Percentiles rank a stretch among this genome's conserved stretches.
Conservation (phyloP, 2,329 filamentous ascomycete genomes). For the Pseudogymnoascus pannorum region DNA sequence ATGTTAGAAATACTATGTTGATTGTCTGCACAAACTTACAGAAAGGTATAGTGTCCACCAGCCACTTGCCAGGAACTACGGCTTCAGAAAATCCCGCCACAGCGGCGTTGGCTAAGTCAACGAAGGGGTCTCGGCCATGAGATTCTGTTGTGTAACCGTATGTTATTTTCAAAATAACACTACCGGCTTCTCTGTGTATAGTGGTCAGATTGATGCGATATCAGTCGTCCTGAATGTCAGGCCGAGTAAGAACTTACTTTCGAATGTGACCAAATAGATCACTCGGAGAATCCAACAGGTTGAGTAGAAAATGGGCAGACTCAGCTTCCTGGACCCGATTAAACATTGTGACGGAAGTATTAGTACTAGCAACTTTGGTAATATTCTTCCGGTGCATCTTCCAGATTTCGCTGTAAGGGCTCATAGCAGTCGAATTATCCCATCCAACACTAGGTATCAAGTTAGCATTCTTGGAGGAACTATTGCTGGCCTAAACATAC, state of each 20-base stretch:
- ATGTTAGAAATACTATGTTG: constrained; percentile 9
- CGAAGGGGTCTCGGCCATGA: constrained; percentile 34
- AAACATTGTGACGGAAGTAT: constrained; percentile 33
- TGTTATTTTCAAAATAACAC: constrained; percentile 36
- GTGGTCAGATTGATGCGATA: neutral
- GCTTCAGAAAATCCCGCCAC: constrained; percentile 36
- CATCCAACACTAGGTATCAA: constrained; percentile 30
- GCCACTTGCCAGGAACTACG: constrained; percentile 36
- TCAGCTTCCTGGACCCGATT: constrained; percentile 38
- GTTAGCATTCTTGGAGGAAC: neutral
- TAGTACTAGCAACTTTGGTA: constrained; percentile 38
- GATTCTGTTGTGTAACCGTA: constrained; percentile 40
- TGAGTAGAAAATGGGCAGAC: constrained; percentile 36
- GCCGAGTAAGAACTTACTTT: constrained; percentile 27
- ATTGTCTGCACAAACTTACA: constrained; percentile 22
- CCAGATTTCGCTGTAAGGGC: constrained; percentile 32
- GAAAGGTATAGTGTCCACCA: constrained; percentile 40
- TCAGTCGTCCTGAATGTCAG: neutral
- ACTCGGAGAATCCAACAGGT: constrained; percentile 33
- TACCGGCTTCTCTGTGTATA: constrained; percentile 31
- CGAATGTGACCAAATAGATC: constrained; percentile 35
- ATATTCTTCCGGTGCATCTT: constrained; percentile 39
- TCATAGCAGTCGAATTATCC: constrained; percentile 31
- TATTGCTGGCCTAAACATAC: constrained; percentile 21
- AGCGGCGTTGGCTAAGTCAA: constrained; percentile 34